Conservation (phyloP, 805 yeast species). For the Schizosaccharomyces lindneri region DNA sequence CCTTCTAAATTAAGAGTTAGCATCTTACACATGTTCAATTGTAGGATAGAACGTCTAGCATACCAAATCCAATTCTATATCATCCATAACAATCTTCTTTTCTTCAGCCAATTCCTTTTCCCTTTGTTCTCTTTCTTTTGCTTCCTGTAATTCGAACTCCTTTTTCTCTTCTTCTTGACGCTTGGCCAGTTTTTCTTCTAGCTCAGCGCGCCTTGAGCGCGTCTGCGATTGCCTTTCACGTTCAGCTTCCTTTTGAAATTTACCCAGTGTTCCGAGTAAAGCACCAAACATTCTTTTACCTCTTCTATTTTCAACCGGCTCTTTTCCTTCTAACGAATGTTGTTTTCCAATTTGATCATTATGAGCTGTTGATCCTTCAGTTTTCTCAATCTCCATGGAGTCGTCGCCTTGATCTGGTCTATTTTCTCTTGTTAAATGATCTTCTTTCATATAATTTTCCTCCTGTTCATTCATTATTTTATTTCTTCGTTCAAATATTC, state of each 20-base stretch:
- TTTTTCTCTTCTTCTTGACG: not conserved
- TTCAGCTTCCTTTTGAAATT: not conserved
- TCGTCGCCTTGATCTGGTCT: too few species aligned
- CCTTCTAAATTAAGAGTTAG: not conserved
- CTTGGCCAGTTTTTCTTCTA: not conserved
- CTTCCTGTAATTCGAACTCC: not conserved
- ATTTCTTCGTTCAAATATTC: too few species aligned
- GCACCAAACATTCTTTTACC: slow-evolving; percentile 1
- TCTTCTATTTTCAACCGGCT: not conserved
- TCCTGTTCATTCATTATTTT: too few species aligned
- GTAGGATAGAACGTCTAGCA: not conserved
- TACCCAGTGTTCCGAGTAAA: not conserved
- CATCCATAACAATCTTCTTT: not conserved
- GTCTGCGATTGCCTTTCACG: not conserved
- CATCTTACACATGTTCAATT: too few species aligned
- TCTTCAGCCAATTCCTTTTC: not conserved
- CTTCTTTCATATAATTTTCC: too few species aligned
- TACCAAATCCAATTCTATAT: not conserved
- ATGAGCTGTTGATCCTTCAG: not conserved
- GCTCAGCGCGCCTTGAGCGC: not conserved
- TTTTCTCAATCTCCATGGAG: not conserved
- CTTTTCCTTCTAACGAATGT: not conserved
- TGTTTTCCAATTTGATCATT: not conserved
- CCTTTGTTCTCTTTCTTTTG: not conserved
- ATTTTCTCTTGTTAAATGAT: too few species aligned